phyloP scores from a whole-genome alignment of 495 filamentous ascomycete genomes.

The Hypoxylon fragiforme region DNA sequence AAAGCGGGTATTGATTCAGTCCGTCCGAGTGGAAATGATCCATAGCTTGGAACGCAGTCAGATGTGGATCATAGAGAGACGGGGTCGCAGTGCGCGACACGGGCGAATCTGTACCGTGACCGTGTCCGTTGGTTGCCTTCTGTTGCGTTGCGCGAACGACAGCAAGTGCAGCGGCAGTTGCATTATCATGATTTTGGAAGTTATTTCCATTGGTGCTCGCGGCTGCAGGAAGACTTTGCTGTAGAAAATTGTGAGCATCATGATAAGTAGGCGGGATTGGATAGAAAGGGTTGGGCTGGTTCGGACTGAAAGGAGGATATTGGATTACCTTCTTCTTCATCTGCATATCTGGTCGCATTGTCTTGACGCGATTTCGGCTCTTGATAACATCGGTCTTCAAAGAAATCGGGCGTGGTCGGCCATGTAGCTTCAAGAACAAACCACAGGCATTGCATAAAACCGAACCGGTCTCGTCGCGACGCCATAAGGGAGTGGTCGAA shows the following conservation, averaged over 20 bases:
- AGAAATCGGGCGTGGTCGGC: conserved; percentile 87
- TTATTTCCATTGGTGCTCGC: conserved; percentile 63
- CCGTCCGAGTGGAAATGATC: conserved; percentile 59
- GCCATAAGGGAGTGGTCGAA: conserved; percentile 94
- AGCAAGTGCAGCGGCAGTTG: conserved; percentile 40
- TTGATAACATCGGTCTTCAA: conserved; percentile 99
- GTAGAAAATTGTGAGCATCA: conserved; percentile 23
- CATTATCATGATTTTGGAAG: conserved; percentile 43
- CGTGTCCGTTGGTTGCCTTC: conserved; percentile 70
- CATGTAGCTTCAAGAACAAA: conserved; percentile 94
- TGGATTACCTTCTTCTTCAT: conserved; percentile 81
- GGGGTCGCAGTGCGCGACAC: conserved; percentile 87
- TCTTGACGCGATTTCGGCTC: conserved; percentile 97
- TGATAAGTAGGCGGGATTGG: conserved; percentile 6
- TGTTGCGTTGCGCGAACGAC: conserved; percentile 66
- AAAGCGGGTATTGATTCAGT: conserved; percentile 50
- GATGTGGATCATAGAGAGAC: conserved; percentile 62
- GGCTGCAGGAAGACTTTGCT: conserved; percentile 54
- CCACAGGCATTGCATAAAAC: conserved; percentile 99
- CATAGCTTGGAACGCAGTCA: conserved; percentile 73
- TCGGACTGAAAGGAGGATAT: conserved; percentile 14
- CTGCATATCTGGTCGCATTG: conserved; percentile 70
- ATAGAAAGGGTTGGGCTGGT: too few species aligned
- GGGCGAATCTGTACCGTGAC: conserved; percentile 81
- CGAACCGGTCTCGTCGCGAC: conserved; percentile 90